Conservation (phyloP, 495 filamentous ascomycete genomes). For the Talaromyces trachyspermus region DNA sequence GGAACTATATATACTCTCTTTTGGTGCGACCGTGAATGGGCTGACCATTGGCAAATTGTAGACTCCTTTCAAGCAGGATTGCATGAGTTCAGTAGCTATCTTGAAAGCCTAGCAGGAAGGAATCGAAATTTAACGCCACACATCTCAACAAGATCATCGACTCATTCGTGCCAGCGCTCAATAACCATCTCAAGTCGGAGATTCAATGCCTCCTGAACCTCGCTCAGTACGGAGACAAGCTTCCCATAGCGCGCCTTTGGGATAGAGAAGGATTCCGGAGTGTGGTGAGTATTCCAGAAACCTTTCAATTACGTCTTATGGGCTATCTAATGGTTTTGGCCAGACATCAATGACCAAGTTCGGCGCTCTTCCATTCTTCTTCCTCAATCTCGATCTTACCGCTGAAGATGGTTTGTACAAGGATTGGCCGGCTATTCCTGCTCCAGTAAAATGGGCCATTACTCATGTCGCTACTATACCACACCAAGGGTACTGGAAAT, state of each 20-base stretch:
- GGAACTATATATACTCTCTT: not conserved
- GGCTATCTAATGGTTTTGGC: not conserved
- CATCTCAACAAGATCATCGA: constrained; percentile 5
- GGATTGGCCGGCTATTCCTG: constrained; percentile 5
- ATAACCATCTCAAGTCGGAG: constrained; percentile 5
- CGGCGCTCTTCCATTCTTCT: constrained; percentile 5
- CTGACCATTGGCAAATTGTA: not conserved
- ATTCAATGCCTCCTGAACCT: not conserved
- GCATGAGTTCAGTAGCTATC: constrained; percentile 3
- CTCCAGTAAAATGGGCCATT: not conserved
- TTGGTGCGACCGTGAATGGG: not conserved
- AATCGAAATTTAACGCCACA: constrained; percentile 1
- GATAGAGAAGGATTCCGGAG: constrained; percentile 4
- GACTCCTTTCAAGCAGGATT: constrained; percentile 4
- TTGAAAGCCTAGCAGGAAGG: constrained; percentile 1
- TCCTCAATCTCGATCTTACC: constrained; percentile 5
- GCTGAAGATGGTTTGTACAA: constrained; percentile 3
- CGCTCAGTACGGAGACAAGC: constrained; percentile 2
- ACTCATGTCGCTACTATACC: not conserved
- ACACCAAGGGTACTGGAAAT: constrained; percentile 3
- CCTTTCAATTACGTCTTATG: not conserved
- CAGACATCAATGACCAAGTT: constrained; percentile 5
- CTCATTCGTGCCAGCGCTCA: constrained; percentile 5
- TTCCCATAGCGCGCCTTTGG: constrained; percentile 2
- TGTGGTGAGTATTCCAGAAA: not conserved